Percentiles rank a stretch among this genome's conserved stretches.
These are phyloP conservation scores for Elongisporangium anandrum DNA, from an alignment of 352 stramenopile species.

Conservation along the genomic window DNA sequence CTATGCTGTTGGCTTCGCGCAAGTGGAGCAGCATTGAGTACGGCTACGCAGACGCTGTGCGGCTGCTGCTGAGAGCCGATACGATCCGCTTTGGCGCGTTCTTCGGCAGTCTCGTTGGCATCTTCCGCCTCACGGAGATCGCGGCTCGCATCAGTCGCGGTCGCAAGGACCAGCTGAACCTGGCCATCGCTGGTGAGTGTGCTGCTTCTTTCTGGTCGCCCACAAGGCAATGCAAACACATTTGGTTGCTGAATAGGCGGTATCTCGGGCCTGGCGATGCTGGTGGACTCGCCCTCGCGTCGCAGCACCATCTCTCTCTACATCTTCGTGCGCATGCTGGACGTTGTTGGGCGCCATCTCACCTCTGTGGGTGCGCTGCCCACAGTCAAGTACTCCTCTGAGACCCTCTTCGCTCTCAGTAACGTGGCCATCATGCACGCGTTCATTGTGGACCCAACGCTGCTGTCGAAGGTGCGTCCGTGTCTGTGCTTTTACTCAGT, in stretches of 20 bases:
- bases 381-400: conserved; percentile 59
- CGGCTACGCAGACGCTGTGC: conserved; percentile 69
- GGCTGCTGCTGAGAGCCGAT: conserved; percentile 55
- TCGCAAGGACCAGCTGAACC: conserved; percentile 45
- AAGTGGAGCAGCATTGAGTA: conserved; percentile 79
- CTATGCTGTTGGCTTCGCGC: conserved; percentile 65
- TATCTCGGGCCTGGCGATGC: conserved; percentile 58
- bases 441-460: conserved; percentile 57
- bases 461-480: conserved; percentile 60
- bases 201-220: background rate
- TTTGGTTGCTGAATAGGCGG: conserved; percentile 15
- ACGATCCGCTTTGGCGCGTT: conserved; percentile 80
- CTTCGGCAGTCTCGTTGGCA: conserved; percentile 67
- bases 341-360: conserved; percentile 73
- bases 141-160: conserved; percentile 33
- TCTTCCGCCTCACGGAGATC: conserved; percentile 66
- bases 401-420: conserved; percentile 67
- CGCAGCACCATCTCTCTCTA: conserved; percentile 78
- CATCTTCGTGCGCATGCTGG: conserved; percentile 83
- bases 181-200: conserved; percentile 58
- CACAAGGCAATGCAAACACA: background rate
- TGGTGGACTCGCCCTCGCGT: conserved; percentile 62
- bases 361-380: conserved; percentile 45
- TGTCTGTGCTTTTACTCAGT: background rate
- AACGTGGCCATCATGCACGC: conserved; percentile 82